phyloP scores from a whole-genome alignment of 495 filamentous ascomycete species.

The Tetracladium setigerum region DNA sequence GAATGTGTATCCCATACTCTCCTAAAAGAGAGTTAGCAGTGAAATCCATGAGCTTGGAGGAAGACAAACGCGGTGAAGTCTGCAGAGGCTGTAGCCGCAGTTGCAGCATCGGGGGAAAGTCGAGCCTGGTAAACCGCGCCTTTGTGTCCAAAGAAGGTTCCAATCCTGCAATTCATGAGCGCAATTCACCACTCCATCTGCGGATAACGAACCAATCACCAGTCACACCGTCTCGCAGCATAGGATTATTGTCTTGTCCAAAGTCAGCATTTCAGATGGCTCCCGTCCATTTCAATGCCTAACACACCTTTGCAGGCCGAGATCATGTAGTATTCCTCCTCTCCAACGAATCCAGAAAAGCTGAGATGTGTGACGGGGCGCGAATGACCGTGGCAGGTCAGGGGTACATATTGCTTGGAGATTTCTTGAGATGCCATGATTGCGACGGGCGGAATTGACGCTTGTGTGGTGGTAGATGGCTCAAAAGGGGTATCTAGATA shows the following conservation, averaged over 20 bases:
- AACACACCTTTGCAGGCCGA: slow-evolving; percentile 92
- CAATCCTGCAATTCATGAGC: slow-evolving; percentile 56
- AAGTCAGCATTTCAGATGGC: slow-evolving; percentile 11
- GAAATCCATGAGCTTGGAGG: not conserved
- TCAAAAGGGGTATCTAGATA: not conserved
- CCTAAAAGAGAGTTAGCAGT: slow-evolving; percentile 32
- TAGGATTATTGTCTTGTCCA: slow-evolving; percentile 80
- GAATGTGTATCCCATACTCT: slow-evolving; percentile 97
- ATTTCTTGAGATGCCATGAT: slow-evolving; percentile 36
- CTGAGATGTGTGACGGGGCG: slow-evolving; percentile 91
- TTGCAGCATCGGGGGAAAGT: slow-evolving; percentile 77
- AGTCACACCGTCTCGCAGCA: slow-evolving; percentile 94
- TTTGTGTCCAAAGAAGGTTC: slow-evolving; percentile 96
- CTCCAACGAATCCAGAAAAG: slow-evolving; percentile 72
- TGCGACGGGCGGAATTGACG: not conserved
- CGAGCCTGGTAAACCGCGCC: slow-evolving; percentile 95
- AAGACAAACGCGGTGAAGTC: slow-evolving; percentile 84
- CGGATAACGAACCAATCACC: slow-evolving; percentile 68
- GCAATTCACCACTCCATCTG: not conserved
- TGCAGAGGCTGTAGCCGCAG: slow-evolving; percentile 87
- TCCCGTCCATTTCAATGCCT: not conserved
- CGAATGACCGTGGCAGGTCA: slow-evolving; percentile 96
- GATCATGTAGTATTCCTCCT: slow-evolving; percentile 85
- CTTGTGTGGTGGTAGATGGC: not conserved
- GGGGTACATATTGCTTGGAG: slow-evolving; percentile 59